Percentiles rank a stretch among this genome's conserved stretches.
Evolutionary conservation across 768 basidiomycete species (phyloP).

Genomic region (Termitomyces bulborhizus): DNA sequence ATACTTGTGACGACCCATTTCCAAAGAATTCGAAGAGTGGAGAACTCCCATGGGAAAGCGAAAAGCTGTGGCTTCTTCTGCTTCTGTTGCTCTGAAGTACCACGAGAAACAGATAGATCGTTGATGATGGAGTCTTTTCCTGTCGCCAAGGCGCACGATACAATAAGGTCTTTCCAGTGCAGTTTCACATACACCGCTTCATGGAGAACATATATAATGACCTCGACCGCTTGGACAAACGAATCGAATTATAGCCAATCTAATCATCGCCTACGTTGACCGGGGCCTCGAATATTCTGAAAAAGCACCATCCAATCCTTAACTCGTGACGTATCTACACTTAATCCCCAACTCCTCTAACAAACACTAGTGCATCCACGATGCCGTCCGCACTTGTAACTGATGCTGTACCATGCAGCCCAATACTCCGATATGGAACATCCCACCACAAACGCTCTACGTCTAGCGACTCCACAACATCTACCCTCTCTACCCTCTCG

Average conservation of each 20-base stretch:
- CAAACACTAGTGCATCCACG: background rate
- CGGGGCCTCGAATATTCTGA: background rate
- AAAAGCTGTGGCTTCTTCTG: background rate
- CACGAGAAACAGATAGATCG: background rate
- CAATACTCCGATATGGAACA: background rate
- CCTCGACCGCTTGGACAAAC: constrained; percentile 1
- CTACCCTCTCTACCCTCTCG: constrained; percentile 4
- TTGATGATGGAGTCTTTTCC: background rate
- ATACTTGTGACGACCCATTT: background rate
- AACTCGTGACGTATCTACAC: background rate
- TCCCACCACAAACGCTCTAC: constrained; percentile 8
- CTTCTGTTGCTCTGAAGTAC: background rate
- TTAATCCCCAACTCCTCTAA: background rate
- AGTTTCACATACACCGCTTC: constrained; percentile 1
- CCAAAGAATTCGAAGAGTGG: background rate
- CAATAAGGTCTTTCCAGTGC: constrained; percentile 5
- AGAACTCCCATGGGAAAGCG: background rate
- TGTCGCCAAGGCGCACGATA: background rate
- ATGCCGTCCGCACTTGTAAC: constrained; percentile 6
- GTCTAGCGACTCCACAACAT: constrained; percentile 9
- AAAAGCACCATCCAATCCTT: background rate
- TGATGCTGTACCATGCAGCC: background rate
- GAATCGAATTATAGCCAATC: background rate
- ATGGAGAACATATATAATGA: background rate
- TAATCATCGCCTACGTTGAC: background rate